A percentile compares a stretch with the other conserved stretches of the same genome.
These are phyloP conservation scores for Acacia confusa DNA, from an alignment of 306 rosid genomes.

Conservation along the genomic window DNA sequence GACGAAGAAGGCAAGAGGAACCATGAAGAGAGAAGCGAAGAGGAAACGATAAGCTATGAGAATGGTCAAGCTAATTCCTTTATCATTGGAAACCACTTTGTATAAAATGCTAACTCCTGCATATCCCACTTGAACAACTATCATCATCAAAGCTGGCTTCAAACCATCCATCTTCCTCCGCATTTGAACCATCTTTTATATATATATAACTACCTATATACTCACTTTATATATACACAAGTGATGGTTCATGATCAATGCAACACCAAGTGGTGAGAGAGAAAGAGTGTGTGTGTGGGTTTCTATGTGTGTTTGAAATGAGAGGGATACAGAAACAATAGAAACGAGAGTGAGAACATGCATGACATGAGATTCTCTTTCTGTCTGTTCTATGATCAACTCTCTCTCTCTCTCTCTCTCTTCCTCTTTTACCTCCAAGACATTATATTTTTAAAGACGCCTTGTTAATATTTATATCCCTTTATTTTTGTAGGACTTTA, in stretches of 20 bases:
- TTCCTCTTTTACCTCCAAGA: not conserved
- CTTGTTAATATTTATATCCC: not conserved
- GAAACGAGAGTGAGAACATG: not conserved
- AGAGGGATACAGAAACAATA: not conserved
- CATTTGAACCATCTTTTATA: not conserved
- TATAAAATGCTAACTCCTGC: slow-evolving; percentile 28
- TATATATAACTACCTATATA: no score
- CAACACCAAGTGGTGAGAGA: not conserved
- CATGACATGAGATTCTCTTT: not conserved
- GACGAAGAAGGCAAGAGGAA: slow-evolving; percentile 33
- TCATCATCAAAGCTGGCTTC: slow-evolving; percentile 27
- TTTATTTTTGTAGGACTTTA: not conserved
- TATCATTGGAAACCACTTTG: slow-evolving; percentile 27
- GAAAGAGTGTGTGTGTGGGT: not conserved
- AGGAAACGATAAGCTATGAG: slow-evolving; percentile 35
- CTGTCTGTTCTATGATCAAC: not conserved
- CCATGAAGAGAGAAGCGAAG: slow-evolving; percentile 24
- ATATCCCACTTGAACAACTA: slow-evolving; percentile 25
- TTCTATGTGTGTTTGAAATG: not conserved
- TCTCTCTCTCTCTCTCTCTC: not conserved
- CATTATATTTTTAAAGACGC: not conserved
- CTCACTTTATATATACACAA: not conserved
- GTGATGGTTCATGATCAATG: not conserved
- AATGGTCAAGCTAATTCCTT: slow-evolving; percentile 15
- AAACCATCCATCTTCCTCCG: slow-evolving; percentile 12